Evolutionary conservation across 2,329 filamentous ascomycete species (phyloP), one percentile per base, ranked within the genome.

Genomic region (Sporothrix globosa): DNA sequence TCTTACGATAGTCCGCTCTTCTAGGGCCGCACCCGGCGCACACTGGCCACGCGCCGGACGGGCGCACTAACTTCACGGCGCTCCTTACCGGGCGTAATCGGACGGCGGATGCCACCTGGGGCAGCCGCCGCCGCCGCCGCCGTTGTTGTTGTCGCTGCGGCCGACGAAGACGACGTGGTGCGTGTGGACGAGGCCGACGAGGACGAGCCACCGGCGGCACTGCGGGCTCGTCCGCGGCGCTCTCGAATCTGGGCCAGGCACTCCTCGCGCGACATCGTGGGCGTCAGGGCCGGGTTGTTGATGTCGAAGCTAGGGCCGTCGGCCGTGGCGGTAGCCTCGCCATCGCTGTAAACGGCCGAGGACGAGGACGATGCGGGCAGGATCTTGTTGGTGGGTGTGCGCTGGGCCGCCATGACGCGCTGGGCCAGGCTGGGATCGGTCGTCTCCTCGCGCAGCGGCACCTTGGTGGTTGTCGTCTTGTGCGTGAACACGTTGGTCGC

Each of bases 161-260:
- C 58, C 21, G 58, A 63, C 27, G 69, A 48, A 2, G 52, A 41
- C 2, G 65, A 63, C 1, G 56, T 53, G n/a, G 46, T n/a, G 24
- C 66, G n/a, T 9, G 44, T 44, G 7, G 67, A n/a, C 53, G 69
- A 60, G 1, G 69, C n/a, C 30, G 70, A 72, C 39, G 70, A 67
- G 11, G 67, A 41, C 24, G 68, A 68, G 14, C 68, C 66, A 10
- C 70, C 41, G n/a, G 69, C 69, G 0, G 90, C 86, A 77, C 90
- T 92, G 74, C 88, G 85, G 70, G 91, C 90, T 60, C 92, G 83
- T 7, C 90, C 91, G 68, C 92, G 82, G 39, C 92, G 84, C 80
- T 92, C 89, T 68, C 89, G 85, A 74, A 95, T 94, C 77, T 90
- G 88, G 69, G 90, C 90, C 19, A 95, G 84, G 3, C 91, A 91